A percentile compares a stretch with the other conserved stretches of the same genome.
These are phyloP conservation scores for Anethum foeniculum DNA, from an alignment of 140 eudicot genomes.

Conservation along the genomic window DNA sequence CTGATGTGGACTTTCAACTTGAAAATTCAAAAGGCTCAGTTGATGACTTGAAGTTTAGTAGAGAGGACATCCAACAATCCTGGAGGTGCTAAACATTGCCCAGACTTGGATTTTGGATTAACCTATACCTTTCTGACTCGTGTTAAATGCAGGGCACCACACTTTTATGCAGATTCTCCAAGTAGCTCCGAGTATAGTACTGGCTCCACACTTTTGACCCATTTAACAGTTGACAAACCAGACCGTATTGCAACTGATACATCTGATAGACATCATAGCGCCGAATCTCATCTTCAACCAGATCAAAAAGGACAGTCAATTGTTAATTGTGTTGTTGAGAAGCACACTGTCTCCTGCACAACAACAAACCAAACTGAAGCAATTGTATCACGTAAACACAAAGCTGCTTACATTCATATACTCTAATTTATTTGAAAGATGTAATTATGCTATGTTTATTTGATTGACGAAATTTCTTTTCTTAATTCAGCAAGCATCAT, in stretches of 20 bases:
- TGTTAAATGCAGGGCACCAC: conserved; percentile 60
- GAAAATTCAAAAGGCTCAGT: conserved; percentile 46
- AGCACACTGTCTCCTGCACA: conserved; percentile 24
- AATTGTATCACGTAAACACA: conserved; percentile 3
- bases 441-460: background rate
- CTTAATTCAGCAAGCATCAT: conserved; percentile 31
- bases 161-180: conserved; percentile 63
- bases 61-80: conserved; percentile 55
- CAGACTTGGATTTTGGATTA: conserved; percentile 7
- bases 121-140: background rate
- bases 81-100: conserved; percentile 51
- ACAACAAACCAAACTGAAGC: conserved; percentile 36
- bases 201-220: conserved; percentile 63
- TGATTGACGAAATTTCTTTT: background rate
- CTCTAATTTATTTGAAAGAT: background rate
- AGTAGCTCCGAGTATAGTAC: conserved; percentile 91
- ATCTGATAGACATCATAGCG: conserved; percentile 21
- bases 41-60: conserved; percentile 48
- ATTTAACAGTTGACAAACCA: conserved; percentile 27
- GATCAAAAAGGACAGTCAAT: conserved; percentile 24
- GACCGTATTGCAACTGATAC: conserved; percentile 30
- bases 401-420: conserved; percentile 2
- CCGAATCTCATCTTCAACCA: conserved; percentile 30
- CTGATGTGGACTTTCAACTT: conserved; percentile 47
- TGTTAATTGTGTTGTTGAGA: conserved; percentile 33